Evolutionary conservation across 1,139 yeast species (phyloP).

Genomic region (Candida tetrigidarum): DNA sequence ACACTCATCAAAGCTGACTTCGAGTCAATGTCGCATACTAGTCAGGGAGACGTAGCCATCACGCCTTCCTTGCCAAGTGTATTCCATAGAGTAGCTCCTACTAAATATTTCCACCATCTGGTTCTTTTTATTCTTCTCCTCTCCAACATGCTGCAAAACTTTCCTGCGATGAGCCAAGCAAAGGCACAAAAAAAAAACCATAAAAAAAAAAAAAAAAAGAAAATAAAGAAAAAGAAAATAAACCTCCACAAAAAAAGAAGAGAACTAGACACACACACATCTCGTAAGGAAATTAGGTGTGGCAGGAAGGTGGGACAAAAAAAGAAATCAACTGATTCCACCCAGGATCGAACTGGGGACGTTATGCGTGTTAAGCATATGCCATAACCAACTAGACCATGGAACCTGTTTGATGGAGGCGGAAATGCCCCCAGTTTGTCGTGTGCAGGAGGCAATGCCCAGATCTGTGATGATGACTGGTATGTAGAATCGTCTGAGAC

Average conservation of each 20-base stretch:
- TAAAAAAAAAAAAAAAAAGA: no score
- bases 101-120: no score
- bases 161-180: neutral
- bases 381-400: constrained; percentile 99
- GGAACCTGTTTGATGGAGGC: constrained; percentile 29
- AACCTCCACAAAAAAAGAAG: neutral
- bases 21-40: no score
- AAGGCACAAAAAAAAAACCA: neutral
- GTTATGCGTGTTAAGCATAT: constrained; percentile 99
- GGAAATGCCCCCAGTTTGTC: neutral
- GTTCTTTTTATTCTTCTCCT: no score
- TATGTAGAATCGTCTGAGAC: no score
- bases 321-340: constrained; percentile 66
- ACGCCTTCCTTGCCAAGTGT: no score
- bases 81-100: no score
- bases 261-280: neutral
- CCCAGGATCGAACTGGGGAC: constrained; percentile 99
- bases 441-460: no score
- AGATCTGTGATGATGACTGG: no score
- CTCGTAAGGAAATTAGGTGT: neutral
- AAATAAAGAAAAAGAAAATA: no score
- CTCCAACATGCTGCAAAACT: neutral
- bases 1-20: no score
- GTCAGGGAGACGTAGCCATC: no score
- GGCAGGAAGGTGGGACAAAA: neutral